These are phyloP conservation scores for Gautieria morchelliformis DNA, from an alignment of 768 basidiomycete genomes.

Conservation along the genomic window DNA sequence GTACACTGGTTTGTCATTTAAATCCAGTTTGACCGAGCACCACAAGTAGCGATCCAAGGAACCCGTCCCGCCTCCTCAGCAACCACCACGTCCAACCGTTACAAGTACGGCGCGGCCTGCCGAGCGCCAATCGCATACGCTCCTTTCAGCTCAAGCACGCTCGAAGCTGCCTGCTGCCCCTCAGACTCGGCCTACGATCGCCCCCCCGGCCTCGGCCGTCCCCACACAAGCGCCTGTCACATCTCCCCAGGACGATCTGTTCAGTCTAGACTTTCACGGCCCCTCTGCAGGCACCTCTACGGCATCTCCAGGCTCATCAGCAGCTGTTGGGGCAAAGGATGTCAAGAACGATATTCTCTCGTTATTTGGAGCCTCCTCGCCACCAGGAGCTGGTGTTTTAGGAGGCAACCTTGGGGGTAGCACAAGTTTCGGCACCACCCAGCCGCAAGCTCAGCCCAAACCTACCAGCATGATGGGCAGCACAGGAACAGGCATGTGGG, in stretches of 20 bases:
- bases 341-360: slow-evolving; percentile 82
- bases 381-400: slow-evolving; percentile 19
- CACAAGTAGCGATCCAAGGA: neutral
- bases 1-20: neutral
- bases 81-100: neutral
- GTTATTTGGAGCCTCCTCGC: slow-evolving; percentile 50
- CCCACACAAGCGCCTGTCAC: slow-evolving; percentile 17
- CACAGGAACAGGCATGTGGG: slow-evolving; percentile 53
- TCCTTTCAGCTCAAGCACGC: slow-evolving; percentile 12
- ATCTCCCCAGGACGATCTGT: slow-evolving; percentile 51
- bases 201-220: slow-evolving; percentile 3
- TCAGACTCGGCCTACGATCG: neutral
- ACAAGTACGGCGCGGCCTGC: slow-evolving; percentile 13
- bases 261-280: slow-evolving; percentile 78
- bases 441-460: slow-evolving; percentile 17
- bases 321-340: slow-evolving; percentile 44
- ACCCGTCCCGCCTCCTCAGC: slow-evolving; percentile 9
- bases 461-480: slow-evolving; percentile 46
- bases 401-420: slow-evolving; percentile 7
- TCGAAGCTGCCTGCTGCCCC: slow-evolving; percentile 1
- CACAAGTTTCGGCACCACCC: slow-evolving; percentile 19
- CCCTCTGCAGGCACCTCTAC: slow-evolving; percentile 32
- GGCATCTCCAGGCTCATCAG: slow-evolving; percentile 9
- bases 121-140: slow-evolving; percentile 18
- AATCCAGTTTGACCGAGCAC: neutral